phyloP scores from a whole-genome alignment of 208 protist genomes.

The Leishmania turanica region DNA sequence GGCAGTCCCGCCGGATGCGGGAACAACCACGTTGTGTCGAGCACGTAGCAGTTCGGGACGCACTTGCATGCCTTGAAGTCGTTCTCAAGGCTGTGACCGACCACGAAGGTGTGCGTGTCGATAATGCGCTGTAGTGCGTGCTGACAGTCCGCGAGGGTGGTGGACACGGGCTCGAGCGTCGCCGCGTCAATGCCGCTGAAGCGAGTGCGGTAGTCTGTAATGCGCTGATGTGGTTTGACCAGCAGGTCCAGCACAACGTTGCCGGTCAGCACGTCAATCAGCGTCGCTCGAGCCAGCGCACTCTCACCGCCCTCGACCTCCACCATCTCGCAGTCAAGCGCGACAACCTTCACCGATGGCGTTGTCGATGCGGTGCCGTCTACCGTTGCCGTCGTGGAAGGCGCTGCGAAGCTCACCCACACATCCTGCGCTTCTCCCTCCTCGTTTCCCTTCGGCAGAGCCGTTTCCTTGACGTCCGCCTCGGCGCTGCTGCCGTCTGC shows the following conservation, averaged over 20 bases:
- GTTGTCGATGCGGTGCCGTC: not conserved
- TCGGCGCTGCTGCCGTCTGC: not conserved
- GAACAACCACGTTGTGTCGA: conserved; percentile 91
- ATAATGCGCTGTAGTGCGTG: conserved; percentile 54
- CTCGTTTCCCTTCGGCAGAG: not conserved
- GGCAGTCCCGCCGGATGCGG: conserved; percentile 87
- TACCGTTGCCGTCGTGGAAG: not conserved
- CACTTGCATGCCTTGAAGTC: conserved; percentile 91
- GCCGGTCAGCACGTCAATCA: conserved; percentile 71
- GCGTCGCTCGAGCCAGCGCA: conserved; percentile 82
- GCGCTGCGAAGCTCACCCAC: conserved; percentile 11
- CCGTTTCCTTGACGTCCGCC: not conserved
- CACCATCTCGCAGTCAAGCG: conserved; percentile 95
- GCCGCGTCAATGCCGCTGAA: conserved; percentile 90
- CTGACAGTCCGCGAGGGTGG: conserved; percentile 79
- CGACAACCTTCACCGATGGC: conserved; percentile 43
- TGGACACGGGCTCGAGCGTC: conserved; percentile 70
- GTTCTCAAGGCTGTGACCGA: conserved; percentile 95
- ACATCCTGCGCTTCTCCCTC: not conserved
- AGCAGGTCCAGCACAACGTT: conserved; percentile 85
- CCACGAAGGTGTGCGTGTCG: conserved; percentile 79
- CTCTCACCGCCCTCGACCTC: conserved; percentile 45
- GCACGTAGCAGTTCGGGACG: conserved; percentile 79
- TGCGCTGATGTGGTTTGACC: conserved; percentile 69
- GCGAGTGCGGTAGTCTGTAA: conserved; percentile 91